A percentile compares a stretch with the other conserved stretches of the same genome.
Evolutionary conservation across 345 rosid genomes (phyloP).

Genomic region (Syzygium jambos): DNA sequence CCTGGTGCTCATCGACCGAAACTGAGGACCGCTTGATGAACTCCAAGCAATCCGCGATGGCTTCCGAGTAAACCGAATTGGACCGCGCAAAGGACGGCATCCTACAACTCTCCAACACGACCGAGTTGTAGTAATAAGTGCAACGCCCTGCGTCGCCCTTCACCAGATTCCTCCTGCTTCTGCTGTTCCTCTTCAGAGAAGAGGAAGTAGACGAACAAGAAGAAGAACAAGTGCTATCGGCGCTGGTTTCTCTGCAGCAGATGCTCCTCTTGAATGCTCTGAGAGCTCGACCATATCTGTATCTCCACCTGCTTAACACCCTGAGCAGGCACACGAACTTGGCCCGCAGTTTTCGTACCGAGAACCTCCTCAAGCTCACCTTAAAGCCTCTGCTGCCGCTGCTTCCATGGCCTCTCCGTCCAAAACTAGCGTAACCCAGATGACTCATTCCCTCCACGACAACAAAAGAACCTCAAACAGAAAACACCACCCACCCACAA

Average conservation of each 20-base stretch:
- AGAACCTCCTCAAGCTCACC: constrained; percentile 3
- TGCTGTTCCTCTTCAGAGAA: background rate
- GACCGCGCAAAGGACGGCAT: background rate
- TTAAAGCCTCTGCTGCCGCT: constrained; percentile 7
- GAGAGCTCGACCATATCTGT: constrained; percentile 1
- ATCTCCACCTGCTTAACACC: background rate
- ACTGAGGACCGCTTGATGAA: constrained; percentile 11
- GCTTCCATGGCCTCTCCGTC: background rate
- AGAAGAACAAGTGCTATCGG: background rate
- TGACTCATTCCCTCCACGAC: background rate
- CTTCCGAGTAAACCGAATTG: constrained; percentile 15
- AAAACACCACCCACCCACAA: background rate
- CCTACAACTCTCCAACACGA: background rate
- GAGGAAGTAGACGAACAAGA: background rate
- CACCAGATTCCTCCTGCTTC: constrained; percentile 1
- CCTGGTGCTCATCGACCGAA: background rate
- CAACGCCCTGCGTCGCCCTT: background rate
- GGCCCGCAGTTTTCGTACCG: constrained; percentile 3
- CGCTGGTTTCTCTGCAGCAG: background rate
- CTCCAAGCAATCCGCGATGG: constrained; percentile 18
- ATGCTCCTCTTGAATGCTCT: background rate
- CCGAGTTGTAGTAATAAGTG: background rate
- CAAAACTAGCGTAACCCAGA: background rate
- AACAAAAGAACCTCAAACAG: background rate
- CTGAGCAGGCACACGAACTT: constrained; percentile 1